A percentile compares a stretch with the other conserved stretches of the same genome.
Evolutionary conservation across 805 yeast genomes (phyloP).

Genomic region (Candida patagonica): DNA sequence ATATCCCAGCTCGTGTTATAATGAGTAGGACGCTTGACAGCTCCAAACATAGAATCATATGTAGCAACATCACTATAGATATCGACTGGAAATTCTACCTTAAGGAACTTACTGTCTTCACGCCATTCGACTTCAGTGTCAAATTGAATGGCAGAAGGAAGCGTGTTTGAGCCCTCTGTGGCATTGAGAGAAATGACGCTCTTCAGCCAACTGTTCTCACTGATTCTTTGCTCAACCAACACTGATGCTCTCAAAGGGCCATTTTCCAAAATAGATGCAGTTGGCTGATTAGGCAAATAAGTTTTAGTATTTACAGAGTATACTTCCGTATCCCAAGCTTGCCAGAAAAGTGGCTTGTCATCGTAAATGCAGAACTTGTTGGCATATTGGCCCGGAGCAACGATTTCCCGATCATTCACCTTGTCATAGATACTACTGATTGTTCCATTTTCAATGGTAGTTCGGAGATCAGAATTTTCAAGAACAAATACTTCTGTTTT

Average conservation of each 20-base stretch:
- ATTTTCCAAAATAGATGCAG: conserved; percentile 33
- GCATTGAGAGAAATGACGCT: conserved; percentile 67
- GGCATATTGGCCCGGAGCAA: conserved; percentile 55
- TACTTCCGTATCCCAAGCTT: conserved; percentile 97
- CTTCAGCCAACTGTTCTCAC: conserved; percentile 46
- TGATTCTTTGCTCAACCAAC: conserved; percentile 50
- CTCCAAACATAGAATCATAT: conserved; percentile 90
- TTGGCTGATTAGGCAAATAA: conserved; percentile 34
- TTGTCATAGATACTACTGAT: conserved; percentile 55
- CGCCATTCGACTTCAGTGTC: conserved; percentile 70
- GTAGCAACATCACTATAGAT: conserved; percentile 66
- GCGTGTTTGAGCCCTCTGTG: no score
- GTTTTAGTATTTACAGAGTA: conserved; percentile 67
- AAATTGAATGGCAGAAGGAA: conserved; percentile 33
- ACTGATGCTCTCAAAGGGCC: conserved; percentile 57
- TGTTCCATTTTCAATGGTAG: conserved; percentile 49
- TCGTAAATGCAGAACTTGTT: conserved; percentile 67
- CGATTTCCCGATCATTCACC: conserved; percentile 48
- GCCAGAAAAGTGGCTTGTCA: conserved; percentile 85
- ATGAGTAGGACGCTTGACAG: conserved; percentile 87
- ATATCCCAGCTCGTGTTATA: conserved; percentile 93
- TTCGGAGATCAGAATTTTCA: conserved; percentile 50
- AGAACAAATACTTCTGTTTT: conserved; percentile 26
- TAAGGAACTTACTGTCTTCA: conserved; percentile 76
- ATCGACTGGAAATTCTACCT: conserved; percentile 90